These are phyloP conservation scores for Bacterosira constricta DNA, from an alignment of 108 stramenopile genomes.

Conservation along the genomic window DNA sequence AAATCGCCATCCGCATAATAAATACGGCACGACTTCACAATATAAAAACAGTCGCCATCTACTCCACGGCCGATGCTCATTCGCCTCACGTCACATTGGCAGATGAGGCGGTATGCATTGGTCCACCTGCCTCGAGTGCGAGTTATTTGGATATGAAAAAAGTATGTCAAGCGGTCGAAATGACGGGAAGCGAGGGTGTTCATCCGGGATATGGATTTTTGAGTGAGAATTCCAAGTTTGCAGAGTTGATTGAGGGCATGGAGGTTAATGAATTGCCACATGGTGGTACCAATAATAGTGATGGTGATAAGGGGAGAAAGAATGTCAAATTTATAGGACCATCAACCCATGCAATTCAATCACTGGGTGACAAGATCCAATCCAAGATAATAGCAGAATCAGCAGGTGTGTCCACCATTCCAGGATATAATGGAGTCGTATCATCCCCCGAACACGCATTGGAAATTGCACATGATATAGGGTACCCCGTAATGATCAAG, in stretches of 20 bases:
- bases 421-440: conserved; percentile 86
- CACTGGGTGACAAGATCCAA: conserved; percentile 95
- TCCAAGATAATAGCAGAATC: conserved; percentile 90
- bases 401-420: conserved; percentile 91
- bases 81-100: conserved; percentile 67
- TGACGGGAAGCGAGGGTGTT: conserved; percentile 84
- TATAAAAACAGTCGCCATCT: conserved; percentile 92
- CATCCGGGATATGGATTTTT: conserved; percentile 95
- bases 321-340: conserved; percentile 89
- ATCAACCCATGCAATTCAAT: conserved; percentile 78
- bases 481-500: conserved; percentile 99
- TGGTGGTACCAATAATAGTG: conserved; percentile 6
- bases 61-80: conserved; percentile 84
- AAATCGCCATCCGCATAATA: conserved; percentile 93
- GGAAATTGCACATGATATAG: conserved; percentile 86
- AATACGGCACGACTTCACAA: conserved; percentile 75
- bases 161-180: conserved; percentile 70
- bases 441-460: conserved; percentile 54
- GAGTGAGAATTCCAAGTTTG: conserved; percentile 83
- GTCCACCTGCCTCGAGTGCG: conserved; percentile 71
- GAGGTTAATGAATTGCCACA: conserved; percentile 17
- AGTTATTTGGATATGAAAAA: conserved; percentile 84
- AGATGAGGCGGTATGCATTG: conserved; percentile 87
- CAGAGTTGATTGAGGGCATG: conserved; percentile 30
- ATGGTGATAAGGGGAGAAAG: neutral